Evolutionary conservation across 345 rosid species (phyloP).

Genomic region (Tarenaya hassleriana): DNA sequence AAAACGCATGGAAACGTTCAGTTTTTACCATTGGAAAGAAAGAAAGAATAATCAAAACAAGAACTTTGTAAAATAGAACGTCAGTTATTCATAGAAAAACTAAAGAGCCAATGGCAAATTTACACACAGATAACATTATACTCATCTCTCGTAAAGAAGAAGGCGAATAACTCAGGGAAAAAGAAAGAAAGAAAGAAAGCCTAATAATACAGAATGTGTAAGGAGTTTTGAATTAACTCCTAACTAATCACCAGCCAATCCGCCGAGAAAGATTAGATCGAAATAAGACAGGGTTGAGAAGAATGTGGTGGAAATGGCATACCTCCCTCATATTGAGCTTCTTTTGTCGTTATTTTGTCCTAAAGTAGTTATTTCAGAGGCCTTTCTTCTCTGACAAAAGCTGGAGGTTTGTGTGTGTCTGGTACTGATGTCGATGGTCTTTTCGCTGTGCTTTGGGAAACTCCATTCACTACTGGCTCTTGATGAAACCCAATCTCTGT

Average conservation of each 20-base stretch:
- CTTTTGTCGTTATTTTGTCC: slow-evolving; percentile 21
- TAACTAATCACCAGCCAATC: slow-evolving; percentile 20
- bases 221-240: background rate
- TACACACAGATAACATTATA: too few species aligned
- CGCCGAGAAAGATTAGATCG: slow-evolving; percentile 2
- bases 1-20: too few species aligned
- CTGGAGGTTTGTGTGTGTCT: slow-evolving; percentile 32
- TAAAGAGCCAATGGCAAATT: too few species aligned
- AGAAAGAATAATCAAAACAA: too few species aligned
- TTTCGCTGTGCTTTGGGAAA: slow-evolving; percentile 32
- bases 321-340: slow-evolving; percentile 12
- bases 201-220: slow-evolving; percentile 9
- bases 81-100: too few species aligned
- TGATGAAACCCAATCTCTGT: slow-evolving; percentile 42
- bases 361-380: slow-evolving; percentile 11
- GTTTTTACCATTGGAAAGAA: too few species aligned
- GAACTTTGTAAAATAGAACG: too few species aligned
- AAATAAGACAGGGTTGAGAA: too few species aligned
- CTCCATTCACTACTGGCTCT: slow-evolving; percentile 42
- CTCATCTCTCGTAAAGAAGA: too few species aligned
- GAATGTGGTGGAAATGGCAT: too few species aligned
- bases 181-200: slow-evolving; percentile 1
- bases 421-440: slow-evolving; percentile 26
- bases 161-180: too few species aligned
- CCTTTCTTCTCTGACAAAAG: slow-evolving; percentile 31